A percentile compares a stretch with the other conserved stretches of the same genome.
Conservation (phyloP, 2,329 filamentous ascomycete species). For the Fusarium pseudonygamai region DNA sequence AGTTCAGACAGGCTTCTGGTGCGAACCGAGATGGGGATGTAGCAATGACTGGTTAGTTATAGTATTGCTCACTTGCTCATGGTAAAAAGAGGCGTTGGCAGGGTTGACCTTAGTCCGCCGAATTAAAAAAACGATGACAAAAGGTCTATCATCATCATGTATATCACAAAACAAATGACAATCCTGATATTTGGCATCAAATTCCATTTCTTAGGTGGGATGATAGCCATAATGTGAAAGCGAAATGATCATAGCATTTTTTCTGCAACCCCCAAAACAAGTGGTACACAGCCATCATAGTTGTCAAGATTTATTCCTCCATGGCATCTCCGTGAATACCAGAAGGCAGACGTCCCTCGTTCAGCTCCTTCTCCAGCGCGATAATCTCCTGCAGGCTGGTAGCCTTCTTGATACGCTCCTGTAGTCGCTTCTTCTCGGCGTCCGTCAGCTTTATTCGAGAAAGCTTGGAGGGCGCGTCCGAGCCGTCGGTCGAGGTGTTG, state of each 20-base stretch:
- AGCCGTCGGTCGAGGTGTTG: conserved; percentile 61
- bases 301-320: conserved; percentile 61
- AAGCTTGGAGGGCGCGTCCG: conserved; percentile 65
- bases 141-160: neutral
- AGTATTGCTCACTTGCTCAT: neutral
- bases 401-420: conserved; percentile 88
- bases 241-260: conserved; percentile 25
- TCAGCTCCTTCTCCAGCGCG: conserved; percentile 87
- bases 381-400: conserved; percentile 92
- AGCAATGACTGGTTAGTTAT: conserved; percentile 65
- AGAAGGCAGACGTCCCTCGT: conserved; percentile 84
- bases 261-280: conserved; percentile 16
- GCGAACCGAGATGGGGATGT: conserved; percentile 61
- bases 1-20: conserved; percentile 59
- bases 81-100: neutral
- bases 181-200: neutral
- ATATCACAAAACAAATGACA: neutral
- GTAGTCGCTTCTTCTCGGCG: conserved; percentile 84
- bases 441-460: conserved; percentile 87
- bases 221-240: conserved; percentile 22
- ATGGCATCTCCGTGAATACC: conserved; percentile 68
- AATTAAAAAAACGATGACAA: neutral
- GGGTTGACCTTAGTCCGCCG: neutral
- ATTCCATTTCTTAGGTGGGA: neutral
- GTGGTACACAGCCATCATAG: conserved; percentile 5